Conservation (phyloP, 2,329 filamentous ascomycete species). For the Penicillium sp. region DNA sequence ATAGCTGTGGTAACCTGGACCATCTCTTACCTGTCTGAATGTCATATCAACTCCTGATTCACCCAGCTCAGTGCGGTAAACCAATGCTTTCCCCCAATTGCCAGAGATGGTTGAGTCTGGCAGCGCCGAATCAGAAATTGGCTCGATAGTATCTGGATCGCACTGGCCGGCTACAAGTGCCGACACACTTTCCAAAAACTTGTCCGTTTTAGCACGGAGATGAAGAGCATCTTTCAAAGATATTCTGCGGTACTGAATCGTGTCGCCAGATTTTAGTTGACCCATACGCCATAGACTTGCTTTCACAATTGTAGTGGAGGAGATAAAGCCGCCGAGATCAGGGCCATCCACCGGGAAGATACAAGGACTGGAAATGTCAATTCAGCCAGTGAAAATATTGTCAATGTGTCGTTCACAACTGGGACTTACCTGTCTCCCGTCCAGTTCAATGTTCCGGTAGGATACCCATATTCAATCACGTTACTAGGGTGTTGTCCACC, state of each 20-base stretch:
- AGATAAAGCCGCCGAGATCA: constrained; percentile 54
- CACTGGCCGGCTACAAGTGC: constrained; percentile 25
- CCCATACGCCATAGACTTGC: constrained; percentile 56
- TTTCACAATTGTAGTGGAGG: constrained; percentile 48
- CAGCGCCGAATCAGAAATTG: not conserved
- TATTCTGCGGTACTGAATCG: constrained; percentile 43
- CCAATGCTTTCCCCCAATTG: constrained; percentile 20
- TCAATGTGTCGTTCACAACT: not conserved
- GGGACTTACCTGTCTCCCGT: not conserved
- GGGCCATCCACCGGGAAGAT: constrained; percentile 53
- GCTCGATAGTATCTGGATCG: constrained; percentile 20
- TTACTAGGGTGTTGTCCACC: constrained; percentile 56
- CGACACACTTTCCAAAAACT: constrained; percentile 38
- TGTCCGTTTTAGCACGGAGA: constrained; percentile 37
- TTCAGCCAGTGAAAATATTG: constrained; percentile 43
- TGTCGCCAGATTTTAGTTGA: constrained; percentile 53
- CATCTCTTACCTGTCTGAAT: constrained; percentile 32
- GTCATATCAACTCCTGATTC: constrained; percentile 31
- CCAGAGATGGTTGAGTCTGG: constrained; percentile 13
- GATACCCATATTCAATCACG: constrained; percentile 53
- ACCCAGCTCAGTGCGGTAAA: not conserved
- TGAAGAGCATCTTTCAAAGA: constrained; percentile 46
- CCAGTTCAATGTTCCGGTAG: not conserved
- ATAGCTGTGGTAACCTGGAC: constrained; percentile 13
- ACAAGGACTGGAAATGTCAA: constrained; percentile 44